A percentile compares a stretch with the other conserved stretches of the same genome.
These are phyloP conservation scores for Mycena belliarum DNA, from an alignment of 768 basidiomycete genomes.

Conservation along the genomic window DNA sequence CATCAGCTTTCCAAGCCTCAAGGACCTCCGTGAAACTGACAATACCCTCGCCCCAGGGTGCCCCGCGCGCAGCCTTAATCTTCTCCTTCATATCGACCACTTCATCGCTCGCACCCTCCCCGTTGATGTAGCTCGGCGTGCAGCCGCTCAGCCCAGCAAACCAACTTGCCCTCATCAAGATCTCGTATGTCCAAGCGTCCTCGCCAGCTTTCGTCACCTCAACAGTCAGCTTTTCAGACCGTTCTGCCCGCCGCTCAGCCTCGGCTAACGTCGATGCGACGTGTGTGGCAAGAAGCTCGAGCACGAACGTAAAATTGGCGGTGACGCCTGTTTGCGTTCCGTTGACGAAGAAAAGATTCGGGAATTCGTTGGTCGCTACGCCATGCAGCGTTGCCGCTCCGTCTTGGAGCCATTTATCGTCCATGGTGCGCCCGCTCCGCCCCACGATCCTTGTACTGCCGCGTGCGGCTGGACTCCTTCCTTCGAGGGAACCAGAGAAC, in stretches of 20 bases:
- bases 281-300: neutral
- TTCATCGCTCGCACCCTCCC: slow-evolving; percentile 1
- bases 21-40: neutral
- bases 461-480: neutral
- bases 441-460: neutral
- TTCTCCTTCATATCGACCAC: neutral
- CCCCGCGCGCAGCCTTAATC: slow-evolving; percentile 7
- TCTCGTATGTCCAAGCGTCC: slow-evolving; percentile 1
- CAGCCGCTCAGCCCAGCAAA: slow-evolving; percentile 9
- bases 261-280: slow-evolving; percentile 3
- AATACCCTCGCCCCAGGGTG: slow-evolving; percentile 12
- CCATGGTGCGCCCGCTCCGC: slow-evolving; percentile 8
- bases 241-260: neutral
- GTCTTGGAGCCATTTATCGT: slow-evolving; percentile 9
- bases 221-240: neutral
- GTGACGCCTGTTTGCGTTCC: neutral
- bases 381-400: slow-evolving; percentile 18
- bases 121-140: slow-evolving; percentile 13
- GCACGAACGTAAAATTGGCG: slow-evolving; percentile 9
- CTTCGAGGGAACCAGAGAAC: neutral
- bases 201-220: slow-evolving; percentile 9
- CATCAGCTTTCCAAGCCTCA: neutral
- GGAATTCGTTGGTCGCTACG: slow-evolving; percentile 13
- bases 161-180: slow-evolving; percentile 2
- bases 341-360: slow-evolving; percentile 20